Percentiles rank a stretch among this genome's conserved stretches.
Conservation (phyloP, 2,329 filamentous ascomycete genomes). For the Ophiostoma piceae region DNA sequence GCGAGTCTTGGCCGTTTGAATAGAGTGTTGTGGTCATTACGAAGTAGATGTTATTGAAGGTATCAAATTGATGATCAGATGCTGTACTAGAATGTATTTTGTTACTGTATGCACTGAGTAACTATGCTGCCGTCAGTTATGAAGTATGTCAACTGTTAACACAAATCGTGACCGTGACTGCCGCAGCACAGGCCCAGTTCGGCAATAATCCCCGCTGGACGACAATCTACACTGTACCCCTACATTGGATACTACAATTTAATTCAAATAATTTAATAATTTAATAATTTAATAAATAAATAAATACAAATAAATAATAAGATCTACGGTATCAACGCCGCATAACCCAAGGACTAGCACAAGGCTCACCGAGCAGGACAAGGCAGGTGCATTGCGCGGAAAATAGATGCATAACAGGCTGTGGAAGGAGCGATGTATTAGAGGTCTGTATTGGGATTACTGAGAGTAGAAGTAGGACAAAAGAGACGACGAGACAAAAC, state of each 20-base stretch:
- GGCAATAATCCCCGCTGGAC: slow-evolving; percentile 12
- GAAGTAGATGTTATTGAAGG: too few species aligned
- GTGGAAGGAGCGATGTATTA: background rate
- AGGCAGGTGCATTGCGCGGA: slow-evolving; percentile 6
- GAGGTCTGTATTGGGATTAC: too few species aligned
- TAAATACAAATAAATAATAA: background rate
- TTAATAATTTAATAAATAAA: background rate
- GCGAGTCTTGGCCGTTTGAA: background rate
- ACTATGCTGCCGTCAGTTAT: too few species aligned
- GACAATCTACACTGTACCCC: background rate
- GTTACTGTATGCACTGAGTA: too few species aligned
- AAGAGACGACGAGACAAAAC: background rate
- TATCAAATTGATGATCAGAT: too few species aligned
- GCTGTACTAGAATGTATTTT: too few species aligned
- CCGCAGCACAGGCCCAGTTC: slow-evolving; percentile 12
- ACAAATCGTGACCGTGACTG: background rate
- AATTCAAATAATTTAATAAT: background rate
- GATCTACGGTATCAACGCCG: slow-evolving; percentile 1
- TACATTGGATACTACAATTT: background rate
- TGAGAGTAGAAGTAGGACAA: background rate
- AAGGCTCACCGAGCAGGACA: slow-evolving; percentile 9
- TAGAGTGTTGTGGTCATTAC: too few species aligned
- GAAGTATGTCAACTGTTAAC: too few species aligned
- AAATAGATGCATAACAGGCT: background rate
- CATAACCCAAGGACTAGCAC: background rate